Conservation (phyloP, 2,329 filamentous ascomycete species). For the Elsinoe fawcettii region DNA sequence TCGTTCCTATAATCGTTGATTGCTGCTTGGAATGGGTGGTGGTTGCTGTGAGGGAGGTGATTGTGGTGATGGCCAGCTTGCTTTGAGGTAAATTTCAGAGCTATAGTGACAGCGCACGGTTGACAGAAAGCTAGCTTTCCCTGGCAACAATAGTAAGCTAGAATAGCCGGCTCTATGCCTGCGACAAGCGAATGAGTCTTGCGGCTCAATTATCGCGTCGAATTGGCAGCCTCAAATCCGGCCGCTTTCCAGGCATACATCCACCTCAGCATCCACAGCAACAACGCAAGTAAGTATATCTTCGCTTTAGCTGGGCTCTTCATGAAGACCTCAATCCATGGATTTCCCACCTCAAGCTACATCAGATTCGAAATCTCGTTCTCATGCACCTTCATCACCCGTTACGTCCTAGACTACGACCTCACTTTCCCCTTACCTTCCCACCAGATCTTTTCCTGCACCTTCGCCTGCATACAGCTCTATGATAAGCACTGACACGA, state of each 20-base stretch:
- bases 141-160: neutral
- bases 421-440: neutral
- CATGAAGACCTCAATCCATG: neutral
- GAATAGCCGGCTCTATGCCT: neutral
- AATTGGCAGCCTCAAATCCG: neutral
- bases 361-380: neutral
- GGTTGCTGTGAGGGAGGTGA: neutral
- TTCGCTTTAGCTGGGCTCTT: neutral
- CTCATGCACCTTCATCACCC: neutral
- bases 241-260: neutral
- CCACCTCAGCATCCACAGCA: neutral
- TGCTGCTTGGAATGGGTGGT: neutral
- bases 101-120: neutral
- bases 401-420: neutral
- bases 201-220: neutral
- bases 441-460: neutral
- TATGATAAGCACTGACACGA: too few relatives aligned
- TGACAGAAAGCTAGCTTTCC: neutral
- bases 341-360: neutral
- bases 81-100: neutral
- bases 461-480: too few relatives aligned
- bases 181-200: neutral
- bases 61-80: neutral
- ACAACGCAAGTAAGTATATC: neutral
- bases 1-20: constrained; percentile 1